Base-by-base conservation (phyloP, 148 eudicot species). In the Gaultheria prostrata region DNA sequence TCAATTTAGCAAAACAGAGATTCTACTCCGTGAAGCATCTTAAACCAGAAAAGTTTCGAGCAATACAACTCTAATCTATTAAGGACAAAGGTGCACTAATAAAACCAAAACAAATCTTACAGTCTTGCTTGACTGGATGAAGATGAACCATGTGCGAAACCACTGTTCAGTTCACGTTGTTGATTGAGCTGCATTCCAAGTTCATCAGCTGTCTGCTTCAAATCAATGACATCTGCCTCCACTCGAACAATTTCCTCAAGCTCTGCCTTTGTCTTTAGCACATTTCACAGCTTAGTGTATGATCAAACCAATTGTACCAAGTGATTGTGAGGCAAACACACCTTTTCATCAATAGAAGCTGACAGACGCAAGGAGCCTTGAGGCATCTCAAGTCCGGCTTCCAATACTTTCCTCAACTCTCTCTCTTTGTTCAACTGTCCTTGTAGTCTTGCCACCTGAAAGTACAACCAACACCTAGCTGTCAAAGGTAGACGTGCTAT, bases 341-440 rank as follows among this genome's bases (percentile, higher is more conserved):
- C 99, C 98, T 91, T 91, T 82, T 93, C 91, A 85, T 89, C 91
- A 57, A 89, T 54, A 83, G 86, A 63, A 18, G 88, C 76, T 51
- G 91, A 56, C 50, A 83, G 21, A 78, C 89, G 71, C 24, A 71
- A 83, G 51, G 82, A 84, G 53, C 86, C 79, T 18, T 85, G 86
- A 80, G 92, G 80, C 59, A 83, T 77, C 85, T 76, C 85, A 33
- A 88, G 86, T 69, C 89, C 94, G 50, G 89, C 91, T 91, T 95
- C 97, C 82, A 97, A 88, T 69, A 86, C 88, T 76, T 83, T 84
- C 46, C 91, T 88, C 84, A 97, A 77, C 3, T 97, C 93, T 87
- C 89, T 95, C 90, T 97, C 98, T 87, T 88, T 93, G 72, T 89
- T 87, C 85, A 93, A 85, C 86, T 93, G 92, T 81, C 92, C 94